Conservation (phyloP, 108 stramenopile genomes). For the Nitzschia palea region DNA sequence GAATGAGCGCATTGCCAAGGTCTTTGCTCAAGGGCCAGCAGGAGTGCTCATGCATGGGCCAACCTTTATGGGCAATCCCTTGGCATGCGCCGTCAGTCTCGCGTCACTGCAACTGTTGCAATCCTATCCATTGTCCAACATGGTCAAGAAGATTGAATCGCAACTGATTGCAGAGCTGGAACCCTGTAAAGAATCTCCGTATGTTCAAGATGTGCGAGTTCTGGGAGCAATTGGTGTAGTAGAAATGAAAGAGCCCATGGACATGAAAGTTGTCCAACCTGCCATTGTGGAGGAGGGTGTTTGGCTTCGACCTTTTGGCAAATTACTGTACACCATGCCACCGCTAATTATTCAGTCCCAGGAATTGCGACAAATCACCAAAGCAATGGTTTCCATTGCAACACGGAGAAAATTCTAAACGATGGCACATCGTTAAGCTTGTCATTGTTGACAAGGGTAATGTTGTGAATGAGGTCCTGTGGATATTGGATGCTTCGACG, state of each 20-base stretch:
- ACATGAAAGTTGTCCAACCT: too few relatives aligned
- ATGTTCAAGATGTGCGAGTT: conserved; percentile 76
- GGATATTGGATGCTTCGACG: too few relatives aligned
- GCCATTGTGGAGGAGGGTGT: conserved; percentile 73
- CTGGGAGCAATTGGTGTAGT: conserved; percentile 87
- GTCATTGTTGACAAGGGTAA: too few relatives aligned
- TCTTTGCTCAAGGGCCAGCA: conserved; percentile 51
- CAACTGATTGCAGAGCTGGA: conserved; percentile 48
- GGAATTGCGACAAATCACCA: conserved; percentile 42
- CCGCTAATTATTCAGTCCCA: conserved; percentile 56
- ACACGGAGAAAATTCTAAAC: conserved; percentile 16
- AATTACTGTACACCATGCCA: conserved; percentile 84
- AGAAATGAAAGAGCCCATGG: conserved; percentile 70
- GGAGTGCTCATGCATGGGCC: conserved; percentile 82
- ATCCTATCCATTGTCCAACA: conserved; percentile 47
- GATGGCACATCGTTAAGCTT: too few relatives aligned
- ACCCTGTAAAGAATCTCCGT: conserved; percentile 47
- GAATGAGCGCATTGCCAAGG: conserved; percentile 57
- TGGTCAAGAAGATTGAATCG: conserved; percentile 54
- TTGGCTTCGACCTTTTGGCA: conserved; percentile 82
- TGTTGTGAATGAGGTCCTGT: too few relatives aligned
- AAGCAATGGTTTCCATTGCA: conserved; percentile 42
- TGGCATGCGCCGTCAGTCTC: conserved; percentile 75
- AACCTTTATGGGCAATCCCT: conserved; percentile 86
- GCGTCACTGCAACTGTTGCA: conserved; percentile 60